phyloP scores from a whole-genome alignment of 2,329 filamentous ascomycete species.

The Reticulascus tulasneorum region DNA sequence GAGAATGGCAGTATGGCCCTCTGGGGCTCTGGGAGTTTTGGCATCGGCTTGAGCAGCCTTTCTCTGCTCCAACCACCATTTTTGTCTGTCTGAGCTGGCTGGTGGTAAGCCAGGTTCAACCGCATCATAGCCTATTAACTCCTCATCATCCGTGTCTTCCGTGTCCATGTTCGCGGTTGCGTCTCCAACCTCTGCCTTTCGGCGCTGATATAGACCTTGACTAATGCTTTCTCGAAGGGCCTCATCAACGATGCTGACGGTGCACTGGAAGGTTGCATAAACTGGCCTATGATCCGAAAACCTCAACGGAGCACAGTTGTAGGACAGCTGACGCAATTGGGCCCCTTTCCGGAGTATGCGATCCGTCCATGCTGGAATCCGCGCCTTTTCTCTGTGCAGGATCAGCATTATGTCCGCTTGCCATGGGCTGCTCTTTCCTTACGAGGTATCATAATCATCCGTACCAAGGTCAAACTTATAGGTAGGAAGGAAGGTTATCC shows the following conservation, averaged over 20 bases:
- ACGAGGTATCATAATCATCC: conserved; percentile 89
- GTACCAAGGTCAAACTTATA: conserved; percentile 93
- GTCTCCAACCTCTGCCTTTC: conserved; percentile 62
- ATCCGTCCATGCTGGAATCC: conserved; percentile 97
- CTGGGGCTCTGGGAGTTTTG: conserved; percentile 53
- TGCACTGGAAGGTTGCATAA: conserved; percentile 82
- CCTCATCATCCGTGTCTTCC: conserved; percentile 69
- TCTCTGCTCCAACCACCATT: conserved; percentile 68
- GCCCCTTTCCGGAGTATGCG: conserved; percentile 82
- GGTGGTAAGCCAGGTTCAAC: conserved; percentile 73
- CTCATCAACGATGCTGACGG: conserved; percentile 77
- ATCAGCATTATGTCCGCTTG: conserved; percentile 23
- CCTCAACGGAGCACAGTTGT: conserved; percentile 74
- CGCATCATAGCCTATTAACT: conserved; percentile 75
- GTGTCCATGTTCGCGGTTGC: conserved; percentile 52
- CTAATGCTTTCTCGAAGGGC: conserved; percentile 67
- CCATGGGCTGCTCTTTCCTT: conserved; percentile 28
- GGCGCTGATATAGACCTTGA: conserved; percentile 68
- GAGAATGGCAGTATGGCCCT: conserved; percentile 53
- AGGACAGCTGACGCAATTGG: conserved; percentile 77
- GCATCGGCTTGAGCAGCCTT: conserved; percentile 72
- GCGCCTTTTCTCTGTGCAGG: conserved; percentile 70
- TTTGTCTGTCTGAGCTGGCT: conserved; percentile 63
- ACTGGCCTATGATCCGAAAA: conserved; percentile 98
- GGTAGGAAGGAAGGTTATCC: conserved; percentile 84